A percentile compares a stretch with the other conserved stretches of the same genome.
These are phyloP conservation scores for Rhazya stricta DNA, from an alignment of 257 asterid genomes.

Conservation along the genomic window DNA sequence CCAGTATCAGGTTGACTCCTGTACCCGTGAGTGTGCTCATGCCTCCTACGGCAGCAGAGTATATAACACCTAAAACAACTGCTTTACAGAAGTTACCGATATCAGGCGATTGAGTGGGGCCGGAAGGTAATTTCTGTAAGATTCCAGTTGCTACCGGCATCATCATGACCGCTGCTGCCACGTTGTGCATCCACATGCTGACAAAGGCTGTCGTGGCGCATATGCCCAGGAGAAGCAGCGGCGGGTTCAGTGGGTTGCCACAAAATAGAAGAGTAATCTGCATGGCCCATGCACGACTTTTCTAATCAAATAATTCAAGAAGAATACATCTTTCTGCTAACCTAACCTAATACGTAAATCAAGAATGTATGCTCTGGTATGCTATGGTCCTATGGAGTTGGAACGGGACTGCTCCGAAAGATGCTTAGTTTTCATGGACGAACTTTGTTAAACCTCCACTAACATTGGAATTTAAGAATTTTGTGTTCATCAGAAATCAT, in stretches of 20 bases:
- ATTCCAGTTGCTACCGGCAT: slow-evolving; percentile 96
- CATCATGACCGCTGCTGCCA: slow-evolving; percentile 91
- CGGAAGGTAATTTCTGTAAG: slow-evolving; percentile 54
- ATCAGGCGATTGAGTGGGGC: slow-evolving; percentile 28
- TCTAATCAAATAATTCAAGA: neutral
- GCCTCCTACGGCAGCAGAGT: slow-evolving; percentile 80
- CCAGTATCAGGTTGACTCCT: slow-evolving; percentile 89
- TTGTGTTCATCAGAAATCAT: neutral
- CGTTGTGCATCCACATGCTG: slow-evolving; percentile 99
- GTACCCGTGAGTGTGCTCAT: slow-evolving; percentile 93
- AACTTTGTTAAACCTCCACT: too few relatives aligned
- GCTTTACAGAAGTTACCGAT: slow-evolving; percentile 72
- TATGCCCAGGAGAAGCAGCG: slow-evolving; percentile 69
- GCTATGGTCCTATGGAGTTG: too few relatives aligned
- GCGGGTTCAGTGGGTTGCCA: slow-evolving; percentile 81
- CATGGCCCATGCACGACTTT: slow-evolving; percentile 5
- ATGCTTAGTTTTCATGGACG: too few relatives aligned
- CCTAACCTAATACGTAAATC: neutral
- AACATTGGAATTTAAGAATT: neutral
- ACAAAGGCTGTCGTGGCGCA: slow-evolving; percentile 85
- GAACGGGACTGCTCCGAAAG: neutral
- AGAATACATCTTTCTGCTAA: neutral
- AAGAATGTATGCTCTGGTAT: too few relatives aligned
- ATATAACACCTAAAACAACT: slow-evolving; percentile 73
- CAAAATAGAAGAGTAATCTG: slow-evolving; percentile 77